Conservation (phyloP, 345 rosid genomes). For the Cardamine occulta region DNA sequence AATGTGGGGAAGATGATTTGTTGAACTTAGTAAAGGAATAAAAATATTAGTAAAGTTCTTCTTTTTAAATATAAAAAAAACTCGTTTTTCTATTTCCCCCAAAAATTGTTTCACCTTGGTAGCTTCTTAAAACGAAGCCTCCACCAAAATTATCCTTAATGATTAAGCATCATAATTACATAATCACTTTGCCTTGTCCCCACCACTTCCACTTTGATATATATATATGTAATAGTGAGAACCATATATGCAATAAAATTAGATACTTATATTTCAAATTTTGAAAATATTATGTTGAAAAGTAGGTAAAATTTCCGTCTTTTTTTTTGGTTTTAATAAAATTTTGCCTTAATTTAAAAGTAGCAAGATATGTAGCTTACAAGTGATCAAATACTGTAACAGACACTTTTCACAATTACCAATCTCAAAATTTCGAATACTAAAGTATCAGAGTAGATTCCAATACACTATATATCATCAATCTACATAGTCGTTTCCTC, state of each 20-base stretch:
- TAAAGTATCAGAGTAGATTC: background rate
- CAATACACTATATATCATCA: background rate
- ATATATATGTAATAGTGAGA: conserved; percentile 37
- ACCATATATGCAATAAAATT: conserved; percentile 28
- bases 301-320: background rate
- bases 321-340: no score
- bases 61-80: background rate
- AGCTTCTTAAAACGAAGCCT: conserved; percentile 6
- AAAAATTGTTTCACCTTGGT: background rate
- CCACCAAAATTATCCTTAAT: conserved; percentile 20
- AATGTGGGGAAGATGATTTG: no score
- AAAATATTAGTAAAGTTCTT: background rate
- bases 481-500: background rate
- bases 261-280: conserved; percentile 19
- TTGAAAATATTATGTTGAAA: conserved; percentile 12
- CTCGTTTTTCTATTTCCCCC: background rate
- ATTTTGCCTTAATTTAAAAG: no score
- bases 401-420: background rate
- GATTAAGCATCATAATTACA: conserved; percentile 35
- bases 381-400: no score
- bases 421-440: background rate
- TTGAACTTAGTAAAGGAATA: no score
- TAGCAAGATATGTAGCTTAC: no score
- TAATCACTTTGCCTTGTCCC: conserved; percentile 30
- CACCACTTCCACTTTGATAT: conserved; percentile 36